Base-by-base conservation (phyloP, 169 alveolate species). In the Plasmodium billcollinsi region DNA sequence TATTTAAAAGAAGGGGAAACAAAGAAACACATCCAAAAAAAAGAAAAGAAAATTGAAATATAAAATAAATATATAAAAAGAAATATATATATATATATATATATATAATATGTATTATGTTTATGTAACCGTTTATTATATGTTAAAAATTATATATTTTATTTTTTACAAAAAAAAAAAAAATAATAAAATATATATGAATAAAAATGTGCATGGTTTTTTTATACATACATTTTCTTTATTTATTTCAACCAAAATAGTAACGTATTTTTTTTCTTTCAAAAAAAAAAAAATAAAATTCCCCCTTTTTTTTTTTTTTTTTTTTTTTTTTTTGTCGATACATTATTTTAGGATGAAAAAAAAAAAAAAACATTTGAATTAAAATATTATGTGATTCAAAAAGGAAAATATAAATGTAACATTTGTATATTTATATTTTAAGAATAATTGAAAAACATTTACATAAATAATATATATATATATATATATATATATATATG, bases 111-210 rank as follows among this genome's bases (percentile, higher is more conserved):
- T 33, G 43, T 33, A 33, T 33, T 33, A 33, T 5, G 43, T 33
- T 33, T 3, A 33, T 33, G 43, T 33, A 70, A 49, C 18, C 72
- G 33, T 24, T 33, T 39, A 66, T 76, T 54, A 76, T 63, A 76
- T 45, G 66, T 63, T 33, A 62, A 71, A 49, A 26, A 47, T 21
- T 58, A 63, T 33, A 8, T 54, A 63, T 18, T 63, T 26, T 18
- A 49, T 26, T 52, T 72, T 11, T 49, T 11, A 65, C 66, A 52
- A 56, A 65, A 15, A 61, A 61, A 52, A 63, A 47, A 76, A 29
- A 11, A 65, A 11, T 65, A 65, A 33, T 39, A 65, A 33, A 33
- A 33, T 33, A 33, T 33, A 33, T 33, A 33, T 33, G 7, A 33
- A 33, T 33, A 33, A 33, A 33, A 1, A 24, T 65, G 73, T 33